phyloP scores from a whole-genome alignment of 176 grass and related monocot genomes.

The Oryza glumipatula region DNA sequence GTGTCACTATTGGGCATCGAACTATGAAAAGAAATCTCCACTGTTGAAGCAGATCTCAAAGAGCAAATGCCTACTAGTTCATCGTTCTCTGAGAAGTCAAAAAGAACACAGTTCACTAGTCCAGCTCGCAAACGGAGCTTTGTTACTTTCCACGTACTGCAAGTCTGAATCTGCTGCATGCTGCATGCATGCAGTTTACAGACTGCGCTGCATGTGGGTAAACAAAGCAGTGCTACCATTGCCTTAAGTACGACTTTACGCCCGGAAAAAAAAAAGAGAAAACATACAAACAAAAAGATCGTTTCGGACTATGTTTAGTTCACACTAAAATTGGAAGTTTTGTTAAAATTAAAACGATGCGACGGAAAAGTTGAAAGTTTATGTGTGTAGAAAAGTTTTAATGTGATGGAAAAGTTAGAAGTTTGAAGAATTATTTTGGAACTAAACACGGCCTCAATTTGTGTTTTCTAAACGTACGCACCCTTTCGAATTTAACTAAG shows the following conservation, averaged over 20 bases:
- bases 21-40: constrained; percentile 1
- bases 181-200: constrained; percentile 5
- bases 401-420: no score
- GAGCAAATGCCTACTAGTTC: constrained; percentile 21
- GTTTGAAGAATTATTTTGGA: no score
- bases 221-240: constrained; percentile 17
- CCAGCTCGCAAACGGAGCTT: constrained; percentile 6
- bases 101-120: constrained; percentile 24
- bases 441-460: not conserved
- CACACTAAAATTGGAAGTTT: no score
- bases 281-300: not conserved
- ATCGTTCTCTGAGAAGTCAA: constrained; percentile 10
- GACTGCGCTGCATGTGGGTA: not conserved
- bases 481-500: not conserved
- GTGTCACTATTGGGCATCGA: not conserved
- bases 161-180: not conserved
- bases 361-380: no score
- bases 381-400: no score
- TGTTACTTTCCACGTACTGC: constrained; percentile 4
- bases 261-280: not conserved
- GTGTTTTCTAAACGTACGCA: not conserved
- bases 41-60: constrained; percentile 36
- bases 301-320: not conserved
- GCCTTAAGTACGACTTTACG: not conserved
- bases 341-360: no score